phyloP scores from a whole-genome alignment of 805 yeast species.

The Hanseniaspora lindneri region DNA sequence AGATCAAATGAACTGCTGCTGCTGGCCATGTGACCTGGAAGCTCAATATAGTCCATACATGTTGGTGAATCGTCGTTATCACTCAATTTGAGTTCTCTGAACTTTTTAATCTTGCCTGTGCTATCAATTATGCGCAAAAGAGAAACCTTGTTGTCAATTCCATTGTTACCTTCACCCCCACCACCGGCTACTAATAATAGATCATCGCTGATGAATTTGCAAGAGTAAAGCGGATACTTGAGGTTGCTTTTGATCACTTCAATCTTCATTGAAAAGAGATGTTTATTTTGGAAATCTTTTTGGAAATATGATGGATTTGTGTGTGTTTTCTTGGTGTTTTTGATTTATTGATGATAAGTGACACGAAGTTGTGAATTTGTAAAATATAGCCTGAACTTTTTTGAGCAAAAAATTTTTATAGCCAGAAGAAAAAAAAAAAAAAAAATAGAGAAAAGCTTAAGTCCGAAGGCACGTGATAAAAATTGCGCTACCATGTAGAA shows the following conservation, averaged over 20 bases:
- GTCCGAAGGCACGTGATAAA: too few species aligned
- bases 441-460: too few species aligned
- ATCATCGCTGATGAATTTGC: constrained; percentile 51
- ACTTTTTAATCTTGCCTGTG: constrained; percentile 39
- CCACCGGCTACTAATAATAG: constrained; percentile 77
- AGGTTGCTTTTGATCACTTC: constrained; percentile 25
- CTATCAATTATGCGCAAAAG: constrained; percentile 43
- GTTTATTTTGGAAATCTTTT: too few species aligned
- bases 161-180: constrained; percentile 88
- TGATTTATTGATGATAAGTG: too few species aligned
- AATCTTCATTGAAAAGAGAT: constrained; percentile 21
- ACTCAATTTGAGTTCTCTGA: constrained; percentile 49
- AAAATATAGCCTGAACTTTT: too few species aligned
- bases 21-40: background rate
- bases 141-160: constrained; percentile 72
- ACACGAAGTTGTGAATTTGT: too few species aligned
- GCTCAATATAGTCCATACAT: constrained; percentile 43
- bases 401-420: too few species aligned
- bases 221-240: constrained; percentile 75
- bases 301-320: too few species aligned
- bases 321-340: too few species aligned
- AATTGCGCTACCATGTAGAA: too few species aligned
- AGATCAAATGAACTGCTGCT: constrained; percentile 1
- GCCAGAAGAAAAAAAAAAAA: too few species aligned
- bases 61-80: constrained; percentile 80